phyloP scores from a whole-genome alignment of 345 rosid genomes.

The Clarkia xantiana region DNA sequence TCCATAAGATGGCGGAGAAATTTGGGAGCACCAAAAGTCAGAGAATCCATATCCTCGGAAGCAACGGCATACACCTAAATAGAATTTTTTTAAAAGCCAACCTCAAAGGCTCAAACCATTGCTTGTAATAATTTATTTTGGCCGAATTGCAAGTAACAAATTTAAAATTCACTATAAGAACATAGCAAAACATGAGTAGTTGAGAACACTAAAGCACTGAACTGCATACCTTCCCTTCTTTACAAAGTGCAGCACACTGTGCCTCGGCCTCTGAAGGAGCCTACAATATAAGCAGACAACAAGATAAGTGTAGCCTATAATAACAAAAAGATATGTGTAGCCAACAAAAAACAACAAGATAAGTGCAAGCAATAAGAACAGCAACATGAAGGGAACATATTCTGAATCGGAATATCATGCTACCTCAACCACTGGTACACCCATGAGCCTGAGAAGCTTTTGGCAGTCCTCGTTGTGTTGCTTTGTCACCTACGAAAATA shows the following conservation, averaged over 20 bases:
- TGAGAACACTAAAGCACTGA: slow-evolving; percentile 4
- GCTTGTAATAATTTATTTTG: no score
- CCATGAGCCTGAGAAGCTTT: slow-evolving; percentile 73
- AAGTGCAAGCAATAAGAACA: no score
- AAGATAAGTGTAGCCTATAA: neutral
- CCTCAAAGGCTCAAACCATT: no score
- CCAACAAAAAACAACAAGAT: no score
- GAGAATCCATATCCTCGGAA: slow-evolving; percentile 98
- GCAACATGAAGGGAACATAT: no score
- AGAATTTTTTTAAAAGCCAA: no score
- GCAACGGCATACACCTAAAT: slow-evolving; percentile 91
- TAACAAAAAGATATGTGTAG: neutral
- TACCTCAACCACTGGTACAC: slow-evolving; percentile 88
- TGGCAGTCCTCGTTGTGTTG: slow-evolving; percentile 92
- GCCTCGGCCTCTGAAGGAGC: slow-evolving; percentile 98
- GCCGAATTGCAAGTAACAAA: no score
- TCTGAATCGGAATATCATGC: neutral
- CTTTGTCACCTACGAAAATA: slow-evolving; percentile 51
- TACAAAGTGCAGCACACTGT: slow-evolving; percentile 87
- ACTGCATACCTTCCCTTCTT: slow-evolving; percentile 54
- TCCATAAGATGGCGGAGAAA: slow-evolving; percentile 98
- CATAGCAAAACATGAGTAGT: neutral
- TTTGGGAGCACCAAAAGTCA: slow-evolving; percentile 87
- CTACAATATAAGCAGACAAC: slow-evolving; percentile 21
- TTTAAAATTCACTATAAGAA: neutral